Base-by-base conservation (phyloP, 306 rosid species). In the Clitoria ternatea region DNA sequence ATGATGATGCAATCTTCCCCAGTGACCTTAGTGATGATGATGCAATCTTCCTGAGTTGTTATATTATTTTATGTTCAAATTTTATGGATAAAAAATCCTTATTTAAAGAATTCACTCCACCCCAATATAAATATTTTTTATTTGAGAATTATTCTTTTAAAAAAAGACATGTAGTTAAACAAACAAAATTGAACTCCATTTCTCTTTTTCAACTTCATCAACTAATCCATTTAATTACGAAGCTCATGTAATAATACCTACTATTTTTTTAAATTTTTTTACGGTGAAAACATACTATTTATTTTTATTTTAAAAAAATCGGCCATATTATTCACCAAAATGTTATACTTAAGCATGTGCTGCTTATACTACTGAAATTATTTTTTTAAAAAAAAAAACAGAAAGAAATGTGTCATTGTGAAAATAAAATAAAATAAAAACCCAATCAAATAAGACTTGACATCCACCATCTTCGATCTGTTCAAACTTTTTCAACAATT, bases 291-390 rank as follows among this genome's bases (percentile, higher is more conserved):
- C 49, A 33, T 6, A 48, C 20, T 11, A 42, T 37, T 50, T 37
- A 18, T 23, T 73, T 47, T 63, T 48, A 47, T 9, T 72, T 43
- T 44, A 36, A 64, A 19, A 11, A 37, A 24, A 11, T 62, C 37
- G 54, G 55, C 54, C 47, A 47, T 76, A 39, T 61, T 27, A 29
- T 14, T 61, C 53, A 48, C 73, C 66, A 49, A 6, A 42, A 48
- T 29, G 30, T 50, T 61, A 30, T 40, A 29, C 66, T 12, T 44
- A 15, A 19, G 5, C 66, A 61, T 52, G 73, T 70, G 77, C 72
- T 17, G 1, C 2, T 6, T 50, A 61, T 50, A 37, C n/a, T 48
- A 19, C 66, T 8, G 44, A 60, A 69, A 26, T 39, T 37, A 61
- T 36, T n/a, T n/a, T 5, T n/a, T n/a, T n/a, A n/a, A 26, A 47